Evolutionary conservation across 768 basidiomycete genomes (phyloP), one percentile per base, ranked within the genome.

Genomic region (Pleurotus tuoliensis): DNA sequence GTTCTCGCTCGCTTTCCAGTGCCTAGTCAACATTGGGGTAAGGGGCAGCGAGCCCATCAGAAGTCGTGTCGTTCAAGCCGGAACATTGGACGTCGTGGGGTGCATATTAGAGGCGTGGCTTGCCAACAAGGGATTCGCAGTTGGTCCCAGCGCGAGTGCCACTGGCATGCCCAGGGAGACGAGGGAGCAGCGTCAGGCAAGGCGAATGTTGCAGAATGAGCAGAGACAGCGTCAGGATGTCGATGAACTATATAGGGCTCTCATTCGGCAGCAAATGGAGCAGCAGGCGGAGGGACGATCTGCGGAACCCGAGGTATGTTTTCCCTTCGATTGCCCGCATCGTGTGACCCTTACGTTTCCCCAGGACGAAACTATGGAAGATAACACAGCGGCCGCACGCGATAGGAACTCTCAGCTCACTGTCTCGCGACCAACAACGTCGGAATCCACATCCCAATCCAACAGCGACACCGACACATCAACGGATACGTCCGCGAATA

Each of bases 1-100:
- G 7, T 96, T 97, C 67, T 88, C 88, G 0, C 83, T 98, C 57
- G 96, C 96, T 1, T 95, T 99, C 67, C 94, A 98, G 67, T 97
- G 93, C 65, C 86, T 98, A 45, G 94, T 95, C 59, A 98, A 99
- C 70, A 93, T 98, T 64, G 96, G 96, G 38, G 95, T 98, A 0
- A 77, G 96, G 27, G 96, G 96, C n/a, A 89, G 84, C 56, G 94
- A 98, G 70, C 84, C 85, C 16, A 95, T 98, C 64, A 76, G 96
- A 44, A 88, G 88, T 61, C 81, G 94, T 8, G 94, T 98, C 15
- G 96, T 98, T 4, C 92, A 97, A 71, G 94, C 94, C 0, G 94
- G 96, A 15, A 92, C 93, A 0, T 76, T 98, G 24, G 92, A 95
- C 61, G 91, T 97, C 4, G 94, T 97, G 1, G 94, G 93, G 4